phyloP scores from a whole-genome alignment of 2,329 filamentous ascomycete genomes.

The Phaeosphaeria sp. region DNA sequence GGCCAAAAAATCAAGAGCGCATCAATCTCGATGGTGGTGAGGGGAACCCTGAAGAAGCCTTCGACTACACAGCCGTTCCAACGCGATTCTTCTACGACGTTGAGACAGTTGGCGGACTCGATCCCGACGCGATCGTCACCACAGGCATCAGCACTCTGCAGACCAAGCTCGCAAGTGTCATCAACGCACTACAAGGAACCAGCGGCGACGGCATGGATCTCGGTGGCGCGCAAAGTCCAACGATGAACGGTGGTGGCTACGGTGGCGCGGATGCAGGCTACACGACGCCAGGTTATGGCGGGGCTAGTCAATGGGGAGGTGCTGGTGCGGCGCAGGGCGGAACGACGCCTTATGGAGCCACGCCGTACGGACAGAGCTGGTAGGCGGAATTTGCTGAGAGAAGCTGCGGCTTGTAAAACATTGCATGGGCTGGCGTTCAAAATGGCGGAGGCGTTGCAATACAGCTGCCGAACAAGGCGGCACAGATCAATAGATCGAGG shows the following conservation, averaged over 20 bases:
- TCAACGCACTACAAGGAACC: conserved; percentile 67
- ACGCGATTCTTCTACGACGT: conserved; percentile 91
- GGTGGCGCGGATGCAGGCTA: conserved; percentile 70
- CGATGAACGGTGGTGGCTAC: conserved; percentile 56
- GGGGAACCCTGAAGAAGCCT: conserved; percentile 80
- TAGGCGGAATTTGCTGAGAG: conserved; percentile 3
- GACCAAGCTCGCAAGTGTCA: conserved; percentile 83
- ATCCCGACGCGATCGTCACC: conserved; percentile 88
- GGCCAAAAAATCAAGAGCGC: conserved; percentile 84
- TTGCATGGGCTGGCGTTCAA: conserved; percentile 39
- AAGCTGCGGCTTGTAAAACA: conserved; percentile 22
- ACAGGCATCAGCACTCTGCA: conserved; percentile 89
- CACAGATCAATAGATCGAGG: neutral
- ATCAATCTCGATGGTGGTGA: conserved; percentile 76
- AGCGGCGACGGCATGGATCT: conserved; percentile 62
- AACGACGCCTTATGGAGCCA: conserved; percentile 65
- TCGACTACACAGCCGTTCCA: conserved; percentile 89
- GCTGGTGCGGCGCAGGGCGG: conserved; percentile 41
- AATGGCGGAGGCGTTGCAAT: conserved; percentile 12
- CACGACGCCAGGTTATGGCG: conserved; percentile 67
- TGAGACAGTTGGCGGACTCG: conserved; percentile 85
- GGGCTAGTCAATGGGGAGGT: conserved; percentile 70
- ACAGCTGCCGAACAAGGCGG: neutral
- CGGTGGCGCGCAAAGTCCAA: conserved; percentile 71
- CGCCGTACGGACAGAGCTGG: conserved; percentile 61